Conservation (phyloP, 352 stramenopile genomes). For the Pseudoperonospora humuli region DNA sequence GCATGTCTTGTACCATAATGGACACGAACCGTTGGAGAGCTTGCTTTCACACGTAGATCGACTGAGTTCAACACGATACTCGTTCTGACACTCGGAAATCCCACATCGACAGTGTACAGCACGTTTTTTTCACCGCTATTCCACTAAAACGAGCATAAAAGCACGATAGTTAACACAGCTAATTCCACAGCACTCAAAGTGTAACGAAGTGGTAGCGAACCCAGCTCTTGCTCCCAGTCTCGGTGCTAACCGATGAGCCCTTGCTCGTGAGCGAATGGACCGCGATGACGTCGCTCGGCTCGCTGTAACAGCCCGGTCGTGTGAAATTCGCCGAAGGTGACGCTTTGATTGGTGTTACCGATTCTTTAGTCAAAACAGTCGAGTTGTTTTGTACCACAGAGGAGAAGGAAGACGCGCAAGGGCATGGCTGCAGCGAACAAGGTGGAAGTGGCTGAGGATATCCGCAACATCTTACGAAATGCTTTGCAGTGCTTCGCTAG, state of each 20-base stretch:
- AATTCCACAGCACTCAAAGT: neutral
- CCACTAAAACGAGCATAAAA: constrained; percentile 7
- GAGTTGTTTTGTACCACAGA: constrained; percentile 1
- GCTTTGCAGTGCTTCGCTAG: too few species aligned
- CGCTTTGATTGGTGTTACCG: constrained; percentile 15
- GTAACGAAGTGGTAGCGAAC: constrained; percentile 6
- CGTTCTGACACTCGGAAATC: constrained; percentile 58
- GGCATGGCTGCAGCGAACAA: too few species aligned
- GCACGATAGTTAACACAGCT: constrained; percentile 8
- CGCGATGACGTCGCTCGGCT: constrained; percentile 12
- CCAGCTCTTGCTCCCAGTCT: constrained; percentile 10
- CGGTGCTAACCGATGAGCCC: constrained; percentile 17
- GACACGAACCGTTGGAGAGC: constrained; percentile 41
- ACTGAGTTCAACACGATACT: constrained; percentile 39
- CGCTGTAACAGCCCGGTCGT: constrained; percentile 1
- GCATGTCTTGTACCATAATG: constrained; percentile 51
- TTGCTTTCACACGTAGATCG: constrained; percentile 39
- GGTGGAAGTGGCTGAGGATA: too few species aligned
- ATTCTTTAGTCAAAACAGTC: constrained; percentile 1
- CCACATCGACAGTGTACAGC: constrained; percentile 65
- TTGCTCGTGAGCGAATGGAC: constrained; percentile 23
- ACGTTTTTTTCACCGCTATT: constrained; percentile 10
- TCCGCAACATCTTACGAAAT: too few species aligned
- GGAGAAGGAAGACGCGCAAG: too few species aligned
- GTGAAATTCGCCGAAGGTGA: constrained; percentile 7